These are phyloP conservation scores for Albatrellus ellisii DNA, from an alignment of 768 basidiomycete genomes.

Conservation along the genomic window DNA sequence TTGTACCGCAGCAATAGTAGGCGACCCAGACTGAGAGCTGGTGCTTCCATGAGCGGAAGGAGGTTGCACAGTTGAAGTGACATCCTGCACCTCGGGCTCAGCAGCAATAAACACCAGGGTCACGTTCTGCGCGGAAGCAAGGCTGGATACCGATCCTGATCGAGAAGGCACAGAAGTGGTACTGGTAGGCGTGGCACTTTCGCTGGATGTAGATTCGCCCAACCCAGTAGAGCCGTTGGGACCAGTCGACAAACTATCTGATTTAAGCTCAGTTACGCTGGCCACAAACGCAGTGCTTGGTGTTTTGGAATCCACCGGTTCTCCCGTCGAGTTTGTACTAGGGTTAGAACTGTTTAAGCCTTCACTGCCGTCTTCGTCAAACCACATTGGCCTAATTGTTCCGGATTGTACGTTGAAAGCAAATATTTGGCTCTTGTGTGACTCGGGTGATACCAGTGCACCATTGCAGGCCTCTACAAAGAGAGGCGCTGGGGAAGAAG, in stretches of 20 bases:
- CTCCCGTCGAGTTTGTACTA: not conserved
- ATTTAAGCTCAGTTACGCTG: conserved; percentile 5
- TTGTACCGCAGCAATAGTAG: not conserved
- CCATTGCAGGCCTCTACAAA: conserved; percentile 31
- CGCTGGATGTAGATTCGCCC: not conserved
- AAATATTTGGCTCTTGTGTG: conserved; percentile 44
- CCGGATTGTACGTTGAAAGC: conserved; percentile 35
- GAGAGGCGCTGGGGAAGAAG: conserved; percentile 34
- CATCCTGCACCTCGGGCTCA: conserved; percentile 19
- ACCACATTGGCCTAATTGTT: conserved; percentile 41
- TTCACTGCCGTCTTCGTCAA: conserved; percentile 18
- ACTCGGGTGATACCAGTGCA: not conserved
- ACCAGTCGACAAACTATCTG: not conserved
- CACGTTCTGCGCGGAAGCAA: conserved; percentile 27
- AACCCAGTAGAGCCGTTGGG: not conserved
- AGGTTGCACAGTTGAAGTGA: not conserved
- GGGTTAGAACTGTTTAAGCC: conserved; percentile 11
- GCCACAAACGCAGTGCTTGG: conserved; percentile 6
- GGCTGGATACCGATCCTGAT: conserved; percentile 9
- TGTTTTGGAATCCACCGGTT: conserved; percentile 3
- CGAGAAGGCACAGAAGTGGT: conserved; percentile 6
- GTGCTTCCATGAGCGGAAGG: not conserved
- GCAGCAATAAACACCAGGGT: conserved; percentile 39
- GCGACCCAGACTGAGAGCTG: not conserved
- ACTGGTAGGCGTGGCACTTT: not conserved